Conservation (phyloP, 768 basidiomycete species). For the Pleurotus cornucopiae region DNA sequence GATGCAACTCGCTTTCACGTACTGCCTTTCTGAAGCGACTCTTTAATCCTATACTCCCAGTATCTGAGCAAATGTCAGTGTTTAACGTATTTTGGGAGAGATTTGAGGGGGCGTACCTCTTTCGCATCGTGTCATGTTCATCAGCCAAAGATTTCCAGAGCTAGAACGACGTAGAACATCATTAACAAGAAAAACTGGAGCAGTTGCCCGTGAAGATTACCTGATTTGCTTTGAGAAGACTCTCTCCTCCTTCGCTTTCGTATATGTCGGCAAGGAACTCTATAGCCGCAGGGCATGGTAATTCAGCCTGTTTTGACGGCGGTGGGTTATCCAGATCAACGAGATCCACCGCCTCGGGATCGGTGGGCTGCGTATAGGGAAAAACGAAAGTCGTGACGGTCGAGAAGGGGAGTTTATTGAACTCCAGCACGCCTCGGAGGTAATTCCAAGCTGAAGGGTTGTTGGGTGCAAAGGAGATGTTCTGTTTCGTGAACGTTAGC, state of each 20-base stretch:
- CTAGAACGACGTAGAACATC: conserved; percentile 26
- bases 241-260: conserved; percentile 50
- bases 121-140: conserved; percentile 70
- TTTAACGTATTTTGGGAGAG: not conserved
- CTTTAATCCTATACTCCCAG: conserved; percentile 71
- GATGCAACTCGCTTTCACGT: not conserved
- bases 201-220: conserved; percentile 23
- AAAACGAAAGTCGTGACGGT: conserved; percentile 54
- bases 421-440: conserved; percentile 77
- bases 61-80: conserved; percentile 42
- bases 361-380: conserved; percentile 49
- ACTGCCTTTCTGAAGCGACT: conserved; percentile 28
- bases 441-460: conserved; percentile 98
- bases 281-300: conserved; percentile 76
- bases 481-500: conserved; percentile 75
- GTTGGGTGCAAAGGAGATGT: conserved; percentile 83
- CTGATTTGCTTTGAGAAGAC: conserved; percentile 42
- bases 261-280: conserved; percentile 83
- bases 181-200: not conserved
- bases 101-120: conserved; percentile 44
- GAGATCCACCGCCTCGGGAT: conserved; percentile 30
- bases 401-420: conserved; percentile 54
- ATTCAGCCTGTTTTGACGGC: conserved; percentile 57
- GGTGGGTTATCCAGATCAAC: conserved; percentile 76
- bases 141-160: conserved; percentile 68